Percentiles rank a stretch among this genome's conserved stretches.
These are phyloP conservation scores for Solanum dulcamara DNA, from an alignment of 257 asterid species.

Conservation along the genomic window DNA sequence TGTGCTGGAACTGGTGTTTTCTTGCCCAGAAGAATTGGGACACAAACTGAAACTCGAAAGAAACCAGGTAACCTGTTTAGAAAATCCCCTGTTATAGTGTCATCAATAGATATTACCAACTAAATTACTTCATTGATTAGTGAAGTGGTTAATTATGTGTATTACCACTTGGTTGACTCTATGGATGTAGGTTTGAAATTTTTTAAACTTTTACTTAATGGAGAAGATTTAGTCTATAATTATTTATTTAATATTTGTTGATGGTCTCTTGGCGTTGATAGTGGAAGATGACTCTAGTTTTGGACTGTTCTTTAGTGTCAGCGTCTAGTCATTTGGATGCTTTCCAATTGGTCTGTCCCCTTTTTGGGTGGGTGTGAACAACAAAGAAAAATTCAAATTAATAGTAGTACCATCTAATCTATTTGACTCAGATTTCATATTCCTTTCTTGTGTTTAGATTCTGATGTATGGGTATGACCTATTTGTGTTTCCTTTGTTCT, in stretches of 20 bases:
- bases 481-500: background rate
- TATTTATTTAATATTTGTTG: background rate
- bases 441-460: background rate
- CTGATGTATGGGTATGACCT: background rate
- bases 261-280: background rate
- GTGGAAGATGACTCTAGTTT: background rate
- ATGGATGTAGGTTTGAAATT: background rate
- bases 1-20: slow-evolving; percentile 83
- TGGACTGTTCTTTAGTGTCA: background rate
- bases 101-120: background rate
- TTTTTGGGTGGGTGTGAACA: background rate
- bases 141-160: background rate
- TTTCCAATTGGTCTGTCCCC: background rate
- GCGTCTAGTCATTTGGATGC: background rate
- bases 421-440: background rate
- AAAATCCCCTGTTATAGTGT: too few relatives aligned
- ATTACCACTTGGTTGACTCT: background rate
- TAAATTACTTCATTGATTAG: background rate
- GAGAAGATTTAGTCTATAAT: background rate
- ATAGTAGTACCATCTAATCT: background rate
- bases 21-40: slow-evolving; percentile 40
- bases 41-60: slow-evolving; percentile 23
- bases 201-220: background rate
- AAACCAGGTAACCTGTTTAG: slow-evolving; percentile 34
- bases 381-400: background rate